Evolutionary conservation across 2,329 filamentous ascomycete genomes (phyloP), one percentile per base, ranked within the genome.

Genomic region (Penicillium oxalicum): DNA sequence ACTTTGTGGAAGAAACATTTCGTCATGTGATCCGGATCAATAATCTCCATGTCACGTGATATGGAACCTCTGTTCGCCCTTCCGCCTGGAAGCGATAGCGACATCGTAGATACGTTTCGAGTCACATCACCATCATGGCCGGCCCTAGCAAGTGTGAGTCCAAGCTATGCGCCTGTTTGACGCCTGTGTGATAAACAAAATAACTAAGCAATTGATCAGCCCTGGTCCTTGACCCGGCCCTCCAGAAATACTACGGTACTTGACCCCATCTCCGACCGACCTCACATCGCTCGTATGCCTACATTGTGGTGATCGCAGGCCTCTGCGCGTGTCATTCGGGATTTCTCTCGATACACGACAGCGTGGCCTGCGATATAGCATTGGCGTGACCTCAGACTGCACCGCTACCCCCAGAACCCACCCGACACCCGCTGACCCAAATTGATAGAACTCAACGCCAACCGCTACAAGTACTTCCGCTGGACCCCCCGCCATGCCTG

Each of bases 391-490:
- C 38, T 44, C 37, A 51, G 7, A 50, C 54, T 57, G 42, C 29
- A 11, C 29, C 29, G 29, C 29, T 11, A 32, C 11, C 7, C 29
- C 29, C 11, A 7, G 7, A 11, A 32, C 5, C 29, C 29, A 32
- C 11, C 29, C 29, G 11, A 11, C 29, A 32, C 7, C 29, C 29
- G 29, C 29, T 32, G 29, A 32, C 57, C 50, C 7, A 26, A 37
- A 34, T 40, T 50, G 34, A 47, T 44, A 95, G 91, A 86, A 69
- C 87, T 96, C 83, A 82, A 80, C 64, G 77, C 80, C 64, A 89
- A 88, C 76, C 86, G 93, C 58, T 86, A 91, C 81, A 89, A 89
- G 74, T 95, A 88, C 81, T 98, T 97, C 81, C 82, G 89, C 71
- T 97, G 89, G 88, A 97, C 87, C 33, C 80, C 83, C 45, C 80